Base-by-base conservation (phyloP, 441 rosid genomes). In the Caryocar brasiliense region DNA sequence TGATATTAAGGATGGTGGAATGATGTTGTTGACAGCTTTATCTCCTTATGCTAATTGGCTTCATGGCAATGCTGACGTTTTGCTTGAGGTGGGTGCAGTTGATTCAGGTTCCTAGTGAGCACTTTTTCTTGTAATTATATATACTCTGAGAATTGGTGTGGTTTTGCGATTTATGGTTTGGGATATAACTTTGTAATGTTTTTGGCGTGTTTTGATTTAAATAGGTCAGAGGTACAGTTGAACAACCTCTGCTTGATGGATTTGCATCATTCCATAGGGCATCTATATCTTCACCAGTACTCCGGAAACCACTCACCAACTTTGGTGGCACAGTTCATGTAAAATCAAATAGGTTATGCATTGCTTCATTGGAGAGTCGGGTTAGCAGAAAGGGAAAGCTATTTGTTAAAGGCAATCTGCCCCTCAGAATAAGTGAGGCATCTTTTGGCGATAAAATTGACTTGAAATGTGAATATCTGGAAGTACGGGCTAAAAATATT, bases 191-290 rank as follows among this genome's bases (percentile, higher is more conserved):
- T 48, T 50, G 36, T 14, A n/a, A 36, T 47, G 27, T n/a, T 48
- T 70, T 57, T 40, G 30, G 41, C 48, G 37, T 48, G 39, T 56
- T 60, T 61, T 14, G 22, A 45, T 62, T 67, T n/a, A 51, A 64
- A 70, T 64, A 93, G 97, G 93, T 93, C 42, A 81, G 99, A 64
- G 99, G 99, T 58, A 93, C 99, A 42, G 95, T 88, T 55, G 99
- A 89, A 52, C 85, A 93, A 55, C 99, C 99, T 18, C 75, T 88
- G 56, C 66, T 93, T 58, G 97, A 93, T 49, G 97, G 97, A 57
- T 82, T 92, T 62, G 97, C 99, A 14, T 77, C 97, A 59, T 88
- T 93, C 71, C 80, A 86, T 58, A 73, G 88, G 68, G 99, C 97
- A 13, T 83, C 99, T 43, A 78, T 92, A 57, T 80, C 86, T 49